These are phyloP conservation scores for Stephania yunnanensis DNA, from an alignment of 164 flowering plant species.

Conservation along the genomic window DNA sequence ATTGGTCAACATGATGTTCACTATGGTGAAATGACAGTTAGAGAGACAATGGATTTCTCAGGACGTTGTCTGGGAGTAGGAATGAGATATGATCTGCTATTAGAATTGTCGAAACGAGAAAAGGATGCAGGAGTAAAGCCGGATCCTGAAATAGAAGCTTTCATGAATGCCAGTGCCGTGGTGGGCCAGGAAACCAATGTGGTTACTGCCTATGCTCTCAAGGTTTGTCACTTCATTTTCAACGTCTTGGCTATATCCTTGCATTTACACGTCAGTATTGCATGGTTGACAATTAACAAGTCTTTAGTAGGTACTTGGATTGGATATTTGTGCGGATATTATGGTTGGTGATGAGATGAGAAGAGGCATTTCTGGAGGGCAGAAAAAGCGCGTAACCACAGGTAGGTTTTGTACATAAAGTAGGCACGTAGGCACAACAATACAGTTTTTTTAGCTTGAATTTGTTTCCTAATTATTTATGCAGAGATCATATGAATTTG, in stretches of 20 bases:
- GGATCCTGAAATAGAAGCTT: constrained; percentile 69
- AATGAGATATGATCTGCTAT: constrained; percentile 31
- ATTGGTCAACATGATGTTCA: constrained; percentile 58
- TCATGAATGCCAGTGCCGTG: constrained; percentile 49
- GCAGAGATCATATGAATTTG: background rate
- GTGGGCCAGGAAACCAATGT: constrained; percentile 37
- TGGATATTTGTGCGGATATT: constrained; percentile 45
- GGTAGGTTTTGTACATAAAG: constrained; percentile 23
- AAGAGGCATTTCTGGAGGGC: constrained; percentile 64
- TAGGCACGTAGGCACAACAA: background rate
- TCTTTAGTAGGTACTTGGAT: constrained; percentile 41
- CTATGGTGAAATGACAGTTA: constrained; percentile 52
- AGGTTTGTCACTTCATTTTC: constrained; percentile 29
- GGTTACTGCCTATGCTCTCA: constrained; percentile 53
- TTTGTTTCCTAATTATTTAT: background rate
- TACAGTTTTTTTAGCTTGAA: background rate
- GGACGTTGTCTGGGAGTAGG: constrained; percentile 36
- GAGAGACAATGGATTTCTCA: constrained; percentile 54
- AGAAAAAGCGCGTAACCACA: constrained; percentile 48
- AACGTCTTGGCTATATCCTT: background rate
- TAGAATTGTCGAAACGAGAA: constrained; percentile 42
- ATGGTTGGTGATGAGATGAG: constrained; percentile 57
- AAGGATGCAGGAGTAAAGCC: constrained; percentile 45
- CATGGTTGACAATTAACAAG: background rate
- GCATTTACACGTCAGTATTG: background rate